Evolutionary conservation across 2,329 filamentous ascomycete genomes (phyloP).

Genomic region (Torrubiella hemipterigena): DNA sequence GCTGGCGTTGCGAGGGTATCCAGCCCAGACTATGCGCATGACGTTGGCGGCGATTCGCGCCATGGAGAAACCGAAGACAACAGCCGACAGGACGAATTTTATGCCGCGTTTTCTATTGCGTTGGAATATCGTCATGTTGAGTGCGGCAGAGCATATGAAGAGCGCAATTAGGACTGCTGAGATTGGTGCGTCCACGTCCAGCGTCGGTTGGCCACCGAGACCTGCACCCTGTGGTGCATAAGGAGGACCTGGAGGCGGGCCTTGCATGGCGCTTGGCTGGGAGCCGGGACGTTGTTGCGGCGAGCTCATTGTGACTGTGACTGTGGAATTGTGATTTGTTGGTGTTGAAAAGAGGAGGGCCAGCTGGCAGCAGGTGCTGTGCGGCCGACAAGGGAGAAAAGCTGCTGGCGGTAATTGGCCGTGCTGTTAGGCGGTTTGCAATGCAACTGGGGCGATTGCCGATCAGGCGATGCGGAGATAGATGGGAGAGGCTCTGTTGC

Average conservation of each 20-base stretch:
- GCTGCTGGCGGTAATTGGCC: too few relatives aligned
- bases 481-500: too few relatives aligned
- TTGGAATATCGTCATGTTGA: conserved; percentile 47
- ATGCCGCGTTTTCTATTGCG: conserved; percentile 34
- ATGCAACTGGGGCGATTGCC: too few relatives aligned
- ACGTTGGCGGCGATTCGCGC: conserved; percentile 38
- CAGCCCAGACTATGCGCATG: conserved; percentile 40
- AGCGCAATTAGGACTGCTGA: conserved; percentile 48
- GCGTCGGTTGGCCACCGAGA: conserved; percentile 46
- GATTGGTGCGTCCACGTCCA: conserved; percentile 51
- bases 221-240: conserved; percentile 29
- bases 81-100: conserved; percentile 47
- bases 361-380: too few relatives aligned
- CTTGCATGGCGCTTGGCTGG: conserved; percentile 6
- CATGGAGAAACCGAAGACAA: conserved; percentile 48
- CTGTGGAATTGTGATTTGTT: background rate
- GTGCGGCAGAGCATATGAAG: conserved; percentile 38
- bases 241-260: conserved; percentile 18
- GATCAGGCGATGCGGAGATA: too few relatives aligned
- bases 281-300: background rate
- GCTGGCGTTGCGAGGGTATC: conserved; percentile 21
- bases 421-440: too few relatives aligned
- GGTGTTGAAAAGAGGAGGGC: background rate
- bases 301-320: conserved; percentile 1
- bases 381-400: too few relatives aligned